phyloP scores from a whole-genome alignment of 768 basidiomycete genomes.

The Lanmaoa rubissima region DNA sequence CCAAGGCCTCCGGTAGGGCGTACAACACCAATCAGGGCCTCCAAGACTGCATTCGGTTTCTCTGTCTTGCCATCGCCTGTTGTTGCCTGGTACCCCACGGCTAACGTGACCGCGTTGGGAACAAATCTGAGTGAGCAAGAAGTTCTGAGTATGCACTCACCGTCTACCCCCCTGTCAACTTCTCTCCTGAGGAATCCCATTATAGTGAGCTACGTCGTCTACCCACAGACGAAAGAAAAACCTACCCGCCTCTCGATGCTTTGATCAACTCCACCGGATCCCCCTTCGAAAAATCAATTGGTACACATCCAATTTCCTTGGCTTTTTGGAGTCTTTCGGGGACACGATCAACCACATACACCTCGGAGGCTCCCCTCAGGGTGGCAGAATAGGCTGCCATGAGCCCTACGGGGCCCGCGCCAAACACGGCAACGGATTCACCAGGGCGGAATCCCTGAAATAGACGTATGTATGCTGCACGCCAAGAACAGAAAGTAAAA shows the following conservation, averaged over 20 bases:
- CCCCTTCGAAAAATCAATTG: slow-evolving; percentile 35
- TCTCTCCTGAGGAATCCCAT: neutral
- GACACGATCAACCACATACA: slow-evolving; percentile 57
- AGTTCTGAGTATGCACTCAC: neutral
- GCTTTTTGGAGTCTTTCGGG: slow-evolving; percentile 41
- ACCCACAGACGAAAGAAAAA: neutral
- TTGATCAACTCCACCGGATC: neutral
- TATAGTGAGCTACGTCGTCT: neutral
- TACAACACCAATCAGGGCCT: slow-evolving; percentile 33
- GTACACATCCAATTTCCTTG: slow-evolving; percentile 49
- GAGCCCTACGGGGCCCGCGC: slow-evolving; percentile 28
- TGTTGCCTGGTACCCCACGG: slow-evolving; percentile 39
- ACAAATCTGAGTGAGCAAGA: neutral
- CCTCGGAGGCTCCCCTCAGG: slow-evolving; percentile 49
- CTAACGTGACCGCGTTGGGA: slow-evolving; percentile 38
- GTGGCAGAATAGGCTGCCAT: slow-evolving; percentile 54
- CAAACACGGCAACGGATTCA: neutral
- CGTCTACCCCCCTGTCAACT: neutral
- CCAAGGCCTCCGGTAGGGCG: slow-evolving; percentile 32
- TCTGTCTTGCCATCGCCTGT: slow-evolving; percentile 54
- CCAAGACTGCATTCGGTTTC: slow-evolving; percentile 53
- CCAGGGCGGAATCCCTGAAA: neutral
- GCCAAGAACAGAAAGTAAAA: neutral
- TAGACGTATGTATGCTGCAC: neutral
- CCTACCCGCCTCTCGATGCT: neutral